Percentiles rank a stretch among this genome's conserved stretches.
These are phyloP conservation scores for Cutaneotrichosporon cutaneum DNA, from an alignment of 1,284 basidiomycete genomes.

Conservation along the genomic window DNA sequence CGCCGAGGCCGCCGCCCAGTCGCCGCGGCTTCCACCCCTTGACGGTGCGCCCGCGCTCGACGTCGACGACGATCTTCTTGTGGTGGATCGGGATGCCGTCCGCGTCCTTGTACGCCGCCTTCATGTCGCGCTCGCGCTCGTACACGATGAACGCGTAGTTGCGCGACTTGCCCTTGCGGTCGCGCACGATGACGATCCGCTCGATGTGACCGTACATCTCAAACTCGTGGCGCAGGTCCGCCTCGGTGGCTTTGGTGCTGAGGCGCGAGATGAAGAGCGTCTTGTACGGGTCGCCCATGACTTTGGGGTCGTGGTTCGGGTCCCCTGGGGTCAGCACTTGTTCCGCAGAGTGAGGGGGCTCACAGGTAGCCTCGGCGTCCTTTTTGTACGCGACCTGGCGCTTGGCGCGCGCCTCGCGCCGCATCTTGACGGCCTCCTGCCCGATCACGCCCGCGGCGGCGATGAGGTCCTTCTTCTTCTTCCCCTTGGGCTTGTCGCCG, in stretches of 20 bases:
- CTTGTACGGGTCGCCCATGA: constrained; percentile 97
- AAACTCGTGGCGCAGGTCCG: constrained; percentile 88
- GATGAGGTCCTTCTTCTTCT: constrained; percentile 68
- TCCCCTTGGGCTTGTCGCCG: constrained; percentile 53
- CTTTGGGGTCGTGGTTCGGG: constrained; percentile 74
- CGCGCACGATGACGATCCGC: constrained; percentile 82
- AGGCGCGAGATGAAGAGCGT: constrained; percentile 94
- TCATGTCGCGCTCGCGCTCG: constrained; percentile 98
- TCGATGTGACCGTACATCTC: constrained; percentile 94
- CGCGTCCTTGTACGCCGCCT: constrained; percentile 99
- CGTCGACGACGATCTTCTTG: constrained; percentile 92
- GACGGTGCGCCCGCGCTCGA: constrained; percentile 95
- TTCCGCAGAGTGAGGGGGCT: constrained; percentile 40
- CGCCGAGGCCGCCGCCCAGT: constrained; percentile 91
- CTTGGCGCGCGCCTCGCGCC: constrained; percentile 75
- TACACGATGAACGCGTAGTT: constrained; percentile 98
- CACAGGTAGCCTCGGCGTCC: constrained; percentile 76
- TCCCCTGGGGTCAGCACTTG: constrained; percentile 12
- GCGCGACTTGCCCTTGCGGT: constrained; percentile 79
- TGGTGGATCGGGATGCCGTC: constrained; percentile 94
- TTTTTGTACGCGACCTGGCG: constrained; percentile 75
- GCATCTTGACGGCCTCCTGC: constrained; percentile 61
- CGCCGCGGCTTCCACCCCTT: constrained; percentile 97
- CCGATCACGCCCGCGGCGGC: constrained; percentile 55
- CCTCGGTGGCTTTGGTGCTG: constrained; percentile 84